phyloP scores from a whole-genome alignment of 129 eudicot genomes.

The Flaveria sonorensis region DNA sequence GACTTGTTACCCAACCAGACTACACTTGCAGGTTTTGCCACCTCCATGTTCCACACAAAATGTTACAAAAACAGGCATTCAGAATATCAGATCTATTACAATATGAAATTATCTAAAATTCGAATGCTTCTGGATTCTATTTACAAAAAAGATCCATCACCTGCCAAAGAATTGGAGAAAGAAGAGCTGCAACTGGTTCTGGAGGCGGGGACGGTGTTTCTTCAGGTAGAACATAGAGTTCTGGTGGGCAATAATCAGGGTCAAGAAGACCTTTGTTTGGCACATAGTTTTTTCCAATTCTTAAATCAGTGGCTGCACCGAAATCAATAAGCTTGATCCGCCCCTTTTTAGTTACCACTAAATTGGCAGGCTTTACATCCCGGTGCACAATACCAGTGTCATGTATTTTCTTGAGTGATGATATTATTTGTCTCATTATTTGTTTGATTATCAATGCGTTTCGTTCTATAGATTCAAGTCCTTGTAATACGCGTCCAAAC shows the following conservation, averaged over 20 bases:
- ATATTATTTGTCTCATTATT: slow-evolving; percentile 84
- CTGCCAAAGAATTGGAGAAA: slow-evolving; percentile 95
- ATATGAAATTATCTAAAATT: not conserved
- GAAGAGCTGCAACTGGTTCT: slow-evolving; percentile 89
- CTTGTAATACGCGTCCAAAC: slow-evolving; percentile 89
- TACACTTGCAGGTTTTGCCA: not conserved
- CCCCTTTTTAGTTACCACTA: slow-evolving; percentile 95
- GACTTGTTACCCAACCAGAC: slow-evolving; percentile 3
- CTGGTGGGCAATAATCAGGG: slow-evolving; percentile 18
- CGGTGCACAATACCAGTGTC: slow-evolving; percentile 90
- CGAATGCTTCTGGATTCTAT: not conserved
- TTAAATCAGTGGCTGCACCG: slow-evolving; percentile 93
- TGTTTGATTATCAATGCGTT: slow-evolving; percentile 92
- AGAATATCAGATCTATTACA: not conserved
- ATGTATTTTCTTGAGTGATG: slow-evolving; percentile 88
- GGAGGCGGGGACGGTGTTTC: slow-evolving; percentile 96
- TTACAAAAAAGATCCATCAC: slow-evolving; percentile 32
- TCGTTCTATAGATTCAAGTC: slow-evolving; percentile 65
- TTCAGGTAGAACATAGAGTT: slow-evolving; percentile 40
- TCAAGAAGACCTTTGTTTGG: slow-evolving; percentile 51
- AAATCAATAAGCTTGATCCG: slow-evolving; percentile 91
- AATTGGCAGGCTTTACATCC: slow-evolving; percentile 93
- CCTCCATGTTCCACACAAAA: slow-evolving; percentile 9
- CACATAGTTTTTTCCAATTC: slow-evolving; percentile 92
- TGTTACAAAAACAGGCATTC: not conserved